These are phyloP conservation scores for Setaria italica DNA, from an alignment of 202 grass and related monocot genomes.

Conservation along the genomic window DNA sequence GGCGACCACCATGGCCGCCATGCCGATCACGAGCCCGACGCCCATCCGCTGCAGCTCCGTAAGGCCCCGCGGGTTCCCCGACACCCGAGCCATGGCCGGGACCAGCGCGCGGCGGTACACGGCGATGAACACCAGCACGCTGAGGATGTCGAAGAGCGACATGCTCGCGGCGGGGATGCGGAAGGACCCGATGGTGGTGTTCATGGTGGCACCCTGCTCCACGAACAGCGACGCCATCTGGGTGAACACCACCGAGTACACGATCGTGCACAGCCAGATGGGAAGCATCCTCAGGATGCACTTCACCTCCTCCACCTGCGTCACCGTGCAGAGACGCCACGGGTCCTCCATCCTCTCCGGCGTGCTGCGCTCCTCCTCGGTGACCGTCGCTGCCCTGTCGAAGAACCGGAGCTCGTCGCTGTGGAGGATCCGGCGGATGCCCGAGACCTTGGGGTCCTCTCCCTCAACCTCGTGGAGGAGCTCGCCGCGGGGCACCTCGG, in stretches of 20 bases:
- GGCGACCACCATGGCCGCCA: constrained; percentile 67
- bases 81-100: constrained; percentile 50
- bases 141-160: constrained; percentile 89
- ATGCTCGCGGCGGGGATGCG: constrained; percentile 80
- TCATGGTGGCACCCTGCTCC: constrained; percentile 78
- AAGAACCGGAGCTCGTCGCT: constrained; percentile 73
- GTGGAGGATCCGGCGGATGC: constrained; percentile 69
- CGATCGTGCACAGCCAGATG: constrained; percentile 90
- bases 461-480: constrained; percentile 70
- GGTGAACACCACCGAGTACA: constrained; percentile 89
- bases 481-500: constrained; percentile 43
- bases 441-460: constrained; percentile 45
- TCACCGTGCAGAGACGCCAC: constrained; percentile 82
- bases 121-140: constrained; percentile 67
- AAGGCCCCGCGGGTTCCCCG: constrained; percentile 64
- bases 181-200: constrained; percentile 71
- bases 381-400: constrained; percentile 70
- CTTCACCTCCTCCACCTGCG: constrained; percentile 97
- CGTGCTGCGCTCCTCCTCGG: constrained; percentile 43
- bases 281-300: constrained; percentile 84
- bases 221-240: constrained; percentile 94
- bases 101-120: constrained; percentile 66
- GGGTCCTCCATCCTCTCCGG: constrained; percentile 39
- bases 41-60: constrained; percentile 92
- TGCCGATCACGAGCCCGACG: constrained; percentile 72